Base-by-base conservation (phyloP, 331 rosid genomes). In the Rosa hybrid region DNA sequence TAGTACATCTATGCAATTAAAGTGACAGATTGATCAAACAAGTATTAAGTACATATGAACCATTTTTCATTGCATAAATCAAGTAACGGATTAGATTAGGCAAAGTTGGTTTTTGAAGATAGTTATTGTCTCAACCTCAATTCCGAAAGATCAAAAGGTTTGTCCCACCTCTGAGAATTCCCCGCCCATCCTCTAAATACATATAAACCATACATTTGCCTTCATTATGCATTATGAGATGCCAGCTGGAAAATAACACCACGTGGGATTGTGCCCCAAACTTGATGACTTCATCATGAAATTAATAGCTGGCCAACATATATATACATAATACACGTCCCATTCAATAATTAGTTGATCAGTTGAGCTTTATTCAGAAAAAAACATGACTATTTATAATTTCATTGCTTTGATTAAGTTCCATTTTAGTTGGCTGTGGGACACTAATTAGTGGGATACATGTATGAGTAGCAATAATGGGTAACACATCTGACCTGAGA, bases 251-350 rank as follows among this genome's bases (percentile, higher is more conserved):
- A 74, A 74, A 34, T 21, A 56, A 7, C 30, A n/a, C 12, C 74
- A 42, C 74, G 44, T n/a, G 48, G 51, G 68, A 38, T 6, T 39
- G 46, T 56, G 27, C 38, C 54, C 63, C 68, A 54, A 49, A 73
- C 53, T 60, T 6, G 72, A 34, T 64, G 50, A 64, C 46, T 42
- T 68, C 38, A 74, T 64, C 77, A 53, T 20, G 25, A 76, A 39
- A 51, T 42, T 67, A 27, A 21, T 65, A 53, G 83, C 45, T 51
- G 74, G 60, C 64, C 72, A 70, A 57, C 21, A 75, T 73, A 64
- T 17, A 49, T 34, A 54, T 49, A 49, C 20, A 53, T 51, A 70
- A 54, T 49, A 49, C 20, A 53, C 41, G 76, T 78, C 48, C 65
- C 78, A 64, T 72, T 57, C 50, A 13, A 12, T 30, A 20, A 39